Percentiles rank a stretch among this genome's conserved stretches.
Conservation (phyloP, 164 flowering plant species). For the Nymphaea thermarum region DNA sequence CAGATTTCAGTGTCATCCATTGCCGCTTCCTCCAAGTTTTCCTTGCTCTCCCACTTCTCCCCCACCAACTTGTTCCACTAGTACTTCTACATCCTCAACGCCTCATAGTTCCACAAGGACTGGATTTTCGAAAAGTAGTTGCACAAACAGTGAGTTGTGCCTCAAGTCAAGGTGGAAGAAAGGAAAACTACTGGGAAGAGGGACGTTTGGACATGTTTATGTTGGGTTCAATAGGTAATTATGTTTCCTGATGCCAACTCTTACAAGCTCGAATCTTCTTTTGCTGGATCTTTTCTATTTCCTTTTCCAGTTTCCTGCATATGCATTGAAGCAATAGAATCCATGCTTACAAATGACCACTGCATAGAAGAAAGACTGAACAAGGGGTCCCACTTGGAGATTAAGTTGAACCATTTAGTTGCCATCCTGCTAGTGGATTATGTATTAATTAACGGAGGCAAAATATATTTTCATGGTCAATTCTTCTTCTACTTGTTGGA, state of each 20-base stretch:
- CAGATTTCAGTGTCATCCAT: slow-evolving; percentile 45
- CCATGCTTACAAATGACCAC: too few species aligned
- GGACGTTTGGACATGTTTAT: slow-evolving; percentile 97
- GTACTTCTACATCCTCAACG: slow-evolving; percentile 17
- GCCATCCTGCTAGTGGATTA: too few species aligned
- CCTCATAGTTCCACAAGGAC: neutral
- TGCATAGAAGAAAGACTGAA: too few species aligned
- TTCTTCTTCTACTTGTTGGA: too few species aligned
- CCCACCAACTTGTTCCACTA: slow-evolving; percentile 25
- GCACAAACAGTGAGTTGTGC: slow-evolving; percentile 17
- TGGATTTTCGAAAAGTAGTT: slow-evolving; percentile 6
- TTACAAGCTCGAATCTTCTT: neutral
- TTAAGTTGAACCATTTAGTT: too few species aligned
- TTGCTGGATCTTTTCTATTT: neutral
- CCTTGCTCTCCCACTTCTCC: slow-evolving; percentile 28
- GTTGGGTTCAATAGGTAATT: slow-evolving; percentile 84
- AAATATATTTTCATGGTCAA: too few species aligned
- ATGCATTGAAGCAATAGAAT: too few species aligned
- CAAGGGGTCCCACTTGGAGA: too few species aligned
- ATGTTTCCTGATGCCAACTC: neutral
- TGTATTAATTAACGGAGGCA: too few species aligned
- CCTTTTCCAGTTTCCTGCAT: too few species aligned
- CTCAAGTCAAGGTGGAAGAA: slow-evolving; percentile 62
- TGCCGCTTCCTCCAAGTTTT: slow-evolving; percentile 95
- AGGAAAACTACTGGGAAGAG: slow-evolving; percentile 88